These are phyloP conservation scores for Mycena epipterygia DNA, from an alignment of 768 basidiomycete genomes.

Conservation along the genomic window DNA sequence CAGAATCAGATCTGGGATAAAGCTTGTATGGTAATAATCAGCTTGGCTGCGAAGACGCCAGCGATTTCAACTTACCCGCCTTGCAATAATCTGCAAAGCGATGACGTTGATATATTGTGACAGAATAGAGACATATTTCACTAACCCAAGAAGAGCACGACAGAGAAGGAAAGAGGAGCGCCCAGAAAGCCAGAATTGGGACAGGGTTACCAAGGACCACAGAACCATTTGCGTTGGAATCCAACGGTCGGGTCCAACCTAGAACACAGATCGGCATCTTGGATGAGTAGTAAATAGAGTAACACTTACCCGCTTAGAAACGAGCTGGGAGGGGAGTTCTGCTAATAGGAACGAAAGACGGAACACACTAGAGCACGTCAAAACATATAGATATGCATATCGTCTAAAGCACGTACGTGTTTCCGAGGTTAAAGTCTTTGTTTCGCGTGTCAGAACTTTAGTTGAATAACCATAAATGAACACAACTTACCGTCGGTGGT, in stretches of 20 bases:
- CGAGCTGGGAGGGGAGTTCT: constrained; percentile 73
- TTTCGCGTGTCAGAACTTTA: not conserved
- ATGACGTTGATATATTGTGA: not conserved
- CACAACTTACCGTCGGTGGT: constrained; percentile 60
- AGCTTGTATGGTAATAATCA: constrained; percentile 45
- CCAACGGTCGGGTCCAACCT: constrained; percentile 76
- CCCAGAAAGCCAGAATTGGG: constrained; percentile 72
- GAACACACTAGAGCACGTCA: constrained; percentile 48
- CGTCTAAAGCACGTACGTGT: constrained; percentile 45
- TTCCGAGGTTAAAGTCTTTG: constrained; percentile 69
- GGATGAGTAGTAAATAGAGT: not conserved
- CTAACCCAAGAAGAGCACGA: constrained; percentile 62
- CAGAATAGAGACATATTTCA: not conserved
- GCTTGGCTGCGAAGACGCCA: too few relatives aligned
- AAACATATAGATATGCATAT: not conserved
- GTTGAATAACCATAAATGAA: too few relatives aligned
- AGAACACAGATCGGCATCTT: not conserved
- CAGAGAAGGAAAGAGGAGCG: constrained; percentile 62
- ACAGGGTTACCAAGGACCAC: constrained; percentile 65
- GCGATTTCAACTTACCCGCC: constrained; percentile 52
- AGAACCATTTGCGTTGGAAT: constrained; percentile 71
- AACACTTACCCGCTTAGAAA: constrained; percentile 66
- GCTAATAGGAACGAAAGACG: constrained; percentile 65
- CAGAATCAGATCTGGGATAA: constrained; percentile 71
- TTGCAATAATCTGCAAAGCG: constrained; percentile 55